These are phyloP conservation scores for Saccharum officinarum DNA, from an alignment of 176 grass and related monocot genomes.

Conservation along the genomic window DNA sequence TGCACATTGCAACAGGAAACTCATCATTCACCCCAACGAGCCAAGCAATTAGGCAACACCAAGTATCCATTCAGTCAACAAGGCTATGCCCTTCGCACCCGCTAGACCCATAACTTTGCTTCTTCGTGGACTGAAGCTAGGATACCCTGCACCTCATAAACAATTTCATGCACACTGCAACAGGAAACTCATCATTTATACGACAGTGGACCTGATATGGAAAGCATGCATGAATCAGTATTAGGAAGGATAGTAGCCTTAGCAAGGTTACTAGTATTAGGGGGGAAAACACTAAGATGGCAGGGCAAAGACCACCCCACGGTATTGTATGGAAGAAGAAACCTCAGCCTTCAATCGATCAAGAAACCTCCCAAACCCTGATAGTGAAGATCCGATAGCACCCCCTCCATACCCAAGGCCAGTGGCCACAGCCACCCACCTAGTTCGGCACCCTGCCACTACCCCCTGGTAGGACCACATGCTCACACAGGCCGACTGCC, in stretches of 20 bases:
- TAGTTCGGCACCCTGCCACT: background rate
- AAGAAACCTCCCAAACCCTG: background rate
- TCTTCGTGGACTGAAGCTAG: background rate
- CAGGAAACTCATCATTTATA: background rate
- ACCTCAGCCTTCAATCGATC: background rate
- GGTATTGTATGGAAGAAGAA: background rate
- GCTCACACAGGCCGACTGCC: background rate
- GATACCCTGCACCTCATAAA: background rate
- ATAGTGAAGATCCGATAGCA: background rate
- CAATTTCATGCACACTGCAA: conserved; percentile 23
- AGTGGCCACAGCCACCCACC: background rate
- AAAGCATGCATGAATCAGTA: background rate
- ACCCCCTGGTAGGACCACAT: background rate
- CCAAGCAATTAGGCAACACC: background rate
- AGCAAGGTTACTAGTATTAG: background rate
- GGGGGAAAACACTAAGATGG: background rate
- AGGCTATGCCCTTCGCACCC: background rate
- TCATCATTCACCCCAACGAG: background rate
- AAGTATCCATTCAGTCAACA: background rate
- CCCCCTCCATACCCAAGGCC: background rate
- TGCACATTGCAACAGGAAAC: conserved; percentile 15
- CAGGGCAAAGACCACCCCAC: background rate
- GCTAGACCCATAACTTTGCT: background rate
- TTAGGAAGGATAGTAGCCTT: no score
- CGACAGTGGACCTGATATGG: background rate